Percentiles rank a stretch among this genome's conserved stretches.
phyloP scores from a whole-genome alignment of 371 early-diverging fungal genomes.

The Mucor lusitanicus region DNA sequence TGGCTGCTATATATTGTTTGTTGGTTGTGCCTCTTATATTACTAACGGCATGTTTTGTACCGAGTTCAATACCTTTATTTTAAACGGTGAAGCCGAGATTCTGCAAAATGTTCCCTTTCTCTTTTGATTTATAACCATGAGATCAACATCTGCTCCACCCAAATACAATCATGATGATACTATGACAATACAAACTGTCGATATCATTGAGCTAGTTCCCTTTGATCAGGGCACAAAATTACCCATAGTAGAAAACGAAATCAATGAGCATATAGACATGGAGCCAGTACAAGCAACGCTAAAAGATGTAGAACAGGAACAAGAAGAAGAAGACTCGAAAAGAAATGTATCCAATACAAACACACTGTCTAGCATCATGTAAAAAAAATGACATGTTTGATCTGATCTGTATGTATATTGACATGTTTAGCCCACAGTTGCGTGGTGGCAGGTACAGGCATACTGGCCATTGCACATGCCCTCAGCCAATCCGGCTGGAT shows the following conservation, averaged over 20 bases:
- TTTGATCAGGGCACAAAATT: neutral
- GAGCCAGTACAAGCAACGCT: neutral
- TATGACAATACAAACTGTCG: neutral
- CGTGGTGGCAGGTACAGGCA: conserved; percentile 85
- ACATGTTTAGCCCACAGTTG: conserved; percentile 43
- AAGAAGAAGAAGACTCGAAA: neutral
- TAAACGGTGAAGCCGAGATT: neutral
- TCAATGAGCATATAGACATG: neutral
- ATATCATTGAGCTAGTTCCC: neutral
- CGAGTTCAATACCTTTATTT: conserved; percentile 1
- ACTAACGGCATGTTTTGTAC: neutral
- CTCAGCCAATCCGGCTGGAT: conserved; percentile 84
- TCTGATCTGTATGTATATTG: neutral
- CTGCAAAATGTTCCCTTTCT: neutral
- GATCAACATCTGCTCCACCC: neutral
- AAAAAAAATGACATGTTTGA: neutral
- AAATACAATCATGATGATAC: neutral
- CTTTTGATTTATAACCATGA: neutral
- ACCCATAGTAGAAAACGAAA: neutral
- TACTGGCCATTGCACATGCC: conserved; percentile 83
- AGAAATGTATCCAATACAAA: conserved; percentile 25
- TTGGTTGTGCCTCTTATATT: neutral
- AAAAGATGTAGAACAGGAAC: neutral
- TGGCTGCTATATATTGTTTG: too few relatives aligned
- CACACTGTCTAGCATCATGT: conserved; percentile 26